phyloP scores from a whole-genome alignment of 2,329 filamentous ascomycete species.

The Torrubiellomyces zombiae region DNA sequence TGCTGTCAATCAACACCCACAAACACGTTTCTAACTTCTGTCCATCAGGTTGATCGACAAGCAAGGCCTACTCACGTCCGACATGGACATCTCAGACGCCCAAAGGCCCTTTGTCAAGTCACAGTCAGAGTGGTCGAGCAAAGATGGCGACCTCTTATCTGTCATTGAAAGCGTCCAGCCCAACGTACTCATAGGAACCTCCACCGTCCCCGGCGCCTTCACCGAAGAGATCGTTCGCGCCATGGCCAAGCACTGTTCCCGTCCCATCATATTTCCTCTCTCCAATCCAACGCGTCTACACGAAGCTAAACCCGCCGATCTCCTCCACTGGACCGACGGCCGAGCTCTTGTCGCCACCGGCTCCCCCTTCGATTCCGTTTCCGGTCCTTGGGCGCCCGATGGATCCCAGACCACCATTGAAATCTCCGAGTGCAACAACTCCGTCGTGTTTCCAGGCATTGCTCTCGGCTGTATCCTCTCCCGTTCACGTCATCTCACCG shows the following conservation, averaged over 20 bases:
- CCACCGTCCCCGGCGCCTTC: constrained; percentile 61
- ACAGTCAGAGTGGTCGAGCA: constrained; percentile 44
- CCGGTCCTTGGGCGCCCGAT: constrained; percentile 33
- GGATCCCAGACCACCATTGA: constrained; percentile 27
- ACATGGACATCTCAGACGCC: constrained; percentile 44
- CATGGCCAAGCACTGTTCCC: constrained; percentile 56
- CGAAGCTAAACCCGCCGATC: constrained; percentile 61
- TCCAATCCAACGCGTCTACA: constrained; percentile 76
- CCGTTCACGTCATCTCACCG: constrained; percentile 48
- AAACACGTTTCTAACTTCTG: not conserved
- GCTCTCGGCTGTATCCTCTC: constrained; percentile 63
- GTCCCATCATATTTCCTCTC: constrained; percentile 66
- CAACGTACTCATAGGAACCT: constrained; percentile 71
- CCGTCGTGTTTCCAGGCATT: constrained; percentile 71
- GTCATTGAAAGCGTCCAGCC: constrained; percentile 58
- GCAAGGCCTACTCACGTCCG: constrained; percentile 53
- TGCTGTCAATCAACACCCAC: not conserved
- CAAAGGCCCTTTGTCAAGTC: constrained; percentile 53
- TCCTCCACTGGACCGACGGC: constrained; percentile 64
- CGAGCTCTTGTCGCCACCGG: constrained; percentile 69
- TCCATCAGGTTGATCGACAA: constrained; percentile 63
- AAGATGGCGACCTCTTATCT: constrained; percentile 41
- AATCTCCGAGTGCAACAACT: constrained; percentile 76
- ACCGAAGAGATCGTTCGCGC: constrained; percentile 56
- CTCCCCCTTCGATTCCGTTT: constrained; percentile 63